Conservation (phyloP, 257 asterid genomes). For the Parsonsia alboflavescens region DNA sequence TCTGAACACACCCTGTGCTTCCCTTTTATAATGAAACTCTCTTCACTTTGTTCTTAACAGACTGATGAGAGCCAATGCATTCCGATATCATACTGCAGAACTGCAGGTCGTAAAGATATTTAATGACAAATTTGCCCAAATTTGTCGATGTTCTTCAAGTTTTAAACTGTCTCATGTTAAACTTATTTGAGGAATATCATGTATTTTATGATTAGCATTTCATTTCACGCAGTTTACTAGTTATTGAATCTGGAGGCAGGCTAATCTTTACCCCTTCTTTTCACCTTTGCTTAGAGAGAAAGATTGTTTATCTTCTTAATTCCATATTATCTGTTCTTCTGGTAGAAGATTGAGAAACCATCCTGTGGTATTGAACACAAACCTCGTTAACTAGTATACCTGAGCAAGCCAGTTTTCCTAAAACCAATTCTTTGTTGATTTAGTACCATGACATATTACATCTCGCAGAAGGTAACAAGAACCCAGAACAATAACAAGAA, state of each 20-base stretch:
- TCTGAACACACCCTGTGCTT: background rate
- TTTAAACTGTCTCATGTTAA: too few relatives aligned
- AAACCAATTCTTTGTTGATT: background rate
- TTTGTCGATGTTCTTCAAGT: background rate
- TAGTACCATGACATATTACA: constrained; percentile 3
- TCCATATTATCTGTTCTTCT: background rate
- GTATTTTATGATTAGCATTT: background rate
- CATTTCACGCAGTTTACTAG: too few relatives aligned
- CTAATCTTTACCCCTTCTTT: background rate
- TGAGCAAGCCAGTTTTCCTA: background rate
- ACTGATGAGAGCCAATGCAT: too few relatives aligned
- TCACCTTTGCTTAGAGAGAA: too few relatives aligned
- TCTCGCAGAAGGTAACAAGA: background rate
- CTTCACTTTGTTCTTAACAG: background rate
- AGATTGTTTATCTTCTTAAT: background rate
- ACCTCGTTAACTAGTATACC: background rate
- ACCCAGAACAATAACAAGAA: constrained; percentile 10
- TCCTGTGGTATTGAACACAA: background rate
- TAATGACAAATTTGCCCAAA: background rate
- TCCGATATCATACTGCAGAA: background rate
- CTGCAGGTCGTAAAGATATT: background rate
- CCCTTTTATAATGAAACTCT: background rate
- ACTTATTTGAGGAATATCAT: background rate
- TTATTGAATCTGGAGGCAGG: background rate
- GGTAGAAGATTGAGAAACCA: background rate